A percentile compares a stretch with the other conserved stretches of the same genome.
Conservation (phyloP, 768 basidiomycete species). For the Boletus subparvulus region DNA sequence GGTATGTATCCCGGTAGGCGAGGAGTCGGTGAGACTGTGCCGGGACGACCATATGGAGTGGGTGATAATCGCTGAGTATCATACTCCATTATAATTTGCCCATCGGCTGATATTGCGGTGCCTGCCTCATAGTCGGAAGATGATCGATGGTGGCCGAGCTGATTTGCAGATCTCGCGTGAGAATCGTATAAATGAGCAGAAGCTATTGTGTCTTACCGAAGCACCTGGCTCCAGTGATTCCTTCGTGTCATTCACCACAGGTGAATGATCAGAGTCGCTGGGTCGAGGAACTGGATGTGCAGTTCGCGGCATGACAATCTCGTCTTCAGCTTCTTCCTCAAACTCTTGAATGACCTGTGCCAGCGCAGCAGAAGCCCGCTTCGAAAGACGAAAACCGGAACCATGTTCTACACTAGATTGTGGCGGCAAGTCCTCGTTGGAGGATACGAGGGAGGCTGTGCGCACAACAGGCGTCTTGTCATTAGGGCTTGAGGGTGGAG, state of each 20-base stretch:
- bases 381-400: conserved; percentile 37
- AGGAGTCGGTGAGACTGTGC: conserved; percentile 47
- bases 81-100: conserved; percentile 45
- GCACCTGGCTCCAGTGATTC: conserved; percentile 17
- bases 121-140: conserved; percentile 55
- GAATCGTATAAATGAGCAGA: conserved; percentile 12
- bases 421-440: conserved; percentile 30
- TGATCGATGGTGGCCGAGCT: conserved; percentile 32
- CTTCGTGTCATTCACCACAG: conserved; percentile 18
- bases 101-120: conserved; percentile 71
- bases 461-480: conserved; percentile 40
- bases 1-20: conserved; percentile 82
- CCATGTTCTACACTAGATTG: conserved; percentile 17
- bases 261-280: conserved; percentile 27
- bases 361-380: conserved; percentile 67
- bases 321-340: conserved; percentile 72
- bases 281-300: conserved; percentile 45
- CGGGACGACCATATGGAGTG: conserved; percentile 53
- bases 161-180: conserved; percentile 18
- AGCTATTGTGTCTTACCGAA: conserved; percentile 24
- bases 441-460: conserved; percentile 42
- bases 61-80: conserved; percentile 60
- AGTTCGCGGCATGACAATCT: conserved; percentile 72
- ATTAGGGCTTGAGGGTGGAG: conserved; percentile 44
- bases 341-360: conserved; percentile 77